Percentiles rank a stretch among this genome's conserved stretches.
Evolutionary conservation across 2,329 filamentous ascomycete genomes (phyloP).

Genomic region (Exophiala lecanii-corni): DNA sequence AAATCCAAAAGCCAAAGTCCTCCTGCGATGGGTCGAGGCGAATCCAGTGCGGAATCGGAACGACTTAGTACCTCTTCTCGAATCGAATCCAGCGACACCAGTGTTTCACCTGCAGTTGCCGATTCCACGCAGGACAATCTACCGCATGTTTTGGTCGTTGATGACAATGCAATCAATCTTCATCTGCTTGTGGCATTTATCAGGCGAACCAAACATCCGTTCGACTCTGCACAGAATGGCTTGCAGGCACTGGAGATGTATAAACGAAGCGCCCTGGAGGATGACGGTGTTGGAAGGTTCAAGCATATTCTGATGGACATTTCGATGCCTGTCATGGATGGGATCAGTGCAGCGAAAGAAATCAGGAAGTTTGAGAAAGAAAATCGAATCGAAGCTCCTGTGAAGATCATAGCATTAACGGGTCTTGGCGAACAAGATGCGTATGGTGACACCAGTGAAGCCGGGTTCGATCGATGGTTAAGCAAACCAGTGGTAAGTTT

Average conservation of each 20-base stretch:
- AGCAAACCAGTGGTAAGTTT: slow-evolving; percentile 40
- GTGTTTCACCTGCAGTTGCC: neutral
- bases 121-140: slow-evolving; percentile 1
- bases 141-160: slow-evolving; percentile 38
- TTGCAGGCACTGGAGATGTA: slow-evolving; percentile 39
- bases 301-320: slow-evolving; percentile 48
- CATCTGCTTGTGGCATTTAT: slow-evolving; percentile 42
- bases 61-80: neutral
- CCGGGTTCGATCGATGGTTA: slow-evolving; percentile 44
- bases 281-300: slow-evolving; percentile 33
- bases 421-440: slow-evolving; percentile 40
- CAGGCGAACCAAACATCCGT: slow-evolving; percentile 34
- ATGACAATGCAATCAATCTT: slow-evolving; percentile 45
- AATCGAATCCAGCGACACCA: neutral
- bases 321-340: slow-evolving; percentile 47
- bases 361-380: slow-evolving; percentile 41
- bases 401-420: slow-evolving; percentile 43
- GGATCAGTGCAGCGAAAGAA: slow-evolving; percentile 44
- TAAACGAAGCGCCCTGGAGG: slow-evolving; percentile 24
- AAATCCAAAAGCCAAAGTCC: neutral
- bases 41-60: neutral
- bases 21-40: neutral
- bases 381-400: slow-evolving; percentile 29
- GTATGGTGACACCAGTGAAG: slow-evolving; percentile 39
- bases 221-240: slow-evolving; percentile 41